Evolutionary conservation across 2,329 filamentous ascomycete genomes (phyloP), one percentile per base, ranked within the genome.

Genomic region (Allantophomopsis cytisporea): DNA sequence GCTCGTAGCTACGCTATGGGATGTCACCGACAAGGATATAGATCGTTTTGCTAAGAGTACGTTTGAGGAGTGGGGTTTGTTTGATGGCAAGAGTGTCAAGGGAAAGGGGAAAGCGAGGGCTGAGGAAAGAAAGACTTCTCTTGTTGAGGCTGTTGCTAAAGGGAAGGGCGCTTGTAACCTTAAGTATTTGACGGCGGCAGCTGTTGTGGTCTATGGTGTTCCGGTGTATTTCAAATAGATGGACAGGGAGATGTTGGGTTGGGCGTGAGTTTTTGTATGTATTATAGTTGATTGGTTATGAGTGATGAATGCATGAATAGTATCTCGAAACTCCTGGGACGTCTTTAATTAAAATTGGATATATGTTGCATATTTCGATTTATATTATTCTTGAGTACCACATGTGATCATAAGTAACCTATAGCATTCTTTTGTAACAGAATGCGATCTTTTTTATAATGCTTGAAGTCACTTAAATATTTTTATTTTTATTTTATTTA

Each of bases 1-100:
- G 0, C 76, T 96, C 8, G 78, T 96, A 2, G 91, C 87, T 35
- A 95, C 88, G 13, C 67, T 98, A 31, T 98, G 91, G 91, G 91
- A 98, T 59, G 91, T 98, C 37, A 98, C 91, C 8, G 91, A 98
- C 57, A 84, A 84, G 52, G 91, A 98, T 58, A 94, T 95, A 57
- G 93, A 98, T 63, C 82, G 88, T 14, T 94, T 94, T 58, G 83
- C 88, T 0, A 76, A 80, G 28, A 69, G 72, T 18, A 66, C 83
- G 2, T 83, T 94, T 56, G 83, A 91, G 55, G 71, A 81, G 50
- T 98, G 91, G 91, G 91, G 91, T 0, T 58, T 98, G 31, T 55
- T 58, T 37, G 47, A 42, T 45, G 41, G 49, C 46, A 47, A 45
- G 47, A 39, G 44, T 52, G 47, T 32, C 56, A 48, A 47, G 49